A percentile compares a stretch with the other conserved stretches of the same genome.
Conservation (phyloP, 805 yeast genomes). For the Hemisphaericaspora nanyangensis region DNA sequence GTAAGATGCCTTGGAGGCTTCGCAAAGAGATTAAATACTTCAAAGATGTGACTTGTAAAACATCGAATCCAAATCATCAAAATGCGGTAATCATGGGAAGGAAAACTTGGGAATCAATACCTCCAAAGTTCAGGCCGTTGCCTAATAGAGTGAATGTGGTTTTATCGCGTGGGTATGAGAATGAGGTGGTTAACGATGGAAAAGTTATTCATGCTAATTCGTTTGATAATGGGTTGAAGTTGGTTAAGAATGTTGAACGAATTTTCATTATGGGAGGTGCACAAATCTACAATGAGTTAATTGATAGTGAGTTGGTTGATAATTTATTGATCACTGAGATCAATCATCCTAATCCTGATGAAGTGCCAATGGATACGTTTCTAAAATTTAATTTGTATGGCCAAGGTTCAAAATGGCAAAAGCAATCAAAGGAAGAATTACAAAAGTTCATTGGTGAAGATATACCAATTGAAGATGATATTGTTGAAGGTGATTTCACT, state of each 20-base stretch:
- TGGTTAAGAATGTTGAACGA: slow-evolving; percentile 39
- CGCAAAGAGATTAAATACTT: slow-evolving; percentile 84
- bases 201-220: slow-evolving; percentile 28
- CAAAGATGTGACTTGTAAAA: slow-evolving; percentile 60
- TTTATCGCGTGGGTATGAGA: slow-evolving; percentile 48
- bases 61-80: slow-evolving; percentile 23
- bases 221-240: slow-evolving; percentile 20
- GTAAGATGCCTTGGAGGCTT: slow-evolving; percentile 84
- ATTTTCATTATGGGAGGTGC: slow-evolving; percentile 92
- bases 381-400: slow-evolving; percentile 37
- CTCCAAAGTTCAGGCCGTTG: slow-evolving; percentile 77
- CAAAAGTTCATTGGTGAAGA: slow-evolving; percentile 24
- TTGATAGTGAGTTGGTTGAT: slow-evolving; percentile 42
- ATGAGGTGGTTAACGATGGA: slow-evolving; percentile 14
- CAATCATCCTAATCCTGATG: slow-evolving; percentile 21
- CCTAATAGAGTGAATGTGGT: slow-evolving; percentile 73
- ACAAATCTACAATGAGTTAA: slow-evolving; percentile 65
- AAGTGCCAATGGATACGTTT: slow-evolving; percentile 67
- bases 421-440: slow-evolving; percentile 32
- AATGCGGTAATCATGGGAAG: slow-evolving; percentile 96
- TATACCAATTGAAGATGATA: slow-evolving; percentile 20
- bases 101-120: slow-evolving; percentile 94
- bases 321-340: slow-evolving; percentile 72
- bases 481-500: slow-evolving; percentile 37
- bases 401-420: slow-evolving; percentile 28